Conservation (phyloP, 345 rosid species). For the Hypericum androsaemum region DNA sequence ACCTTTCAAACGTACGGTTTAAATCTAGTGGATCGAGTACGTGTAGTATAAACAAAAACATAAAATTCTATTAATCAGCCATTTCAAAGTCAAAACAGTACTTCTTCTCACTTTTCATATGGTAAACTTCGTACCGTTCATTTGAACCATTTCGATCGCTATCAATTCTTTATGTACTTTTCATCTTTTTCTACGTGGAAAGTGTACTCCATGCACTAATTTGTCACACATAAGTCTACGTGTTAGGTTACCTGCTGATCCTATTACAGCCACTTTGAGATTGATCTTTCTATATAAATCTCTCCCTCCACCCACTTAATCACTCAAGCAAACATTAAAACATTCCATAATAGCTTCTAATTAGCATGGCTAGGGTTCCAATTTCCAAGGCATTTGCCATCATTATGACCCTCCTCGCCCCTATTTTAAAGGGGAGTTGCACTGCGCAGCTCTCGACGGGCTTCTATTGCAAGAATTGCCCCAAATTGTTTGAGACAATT, state of each 20-base stretch:
- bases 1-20: too few species aligned
- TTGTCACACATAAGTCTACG: slow-evolving; percentile 25
- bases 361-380: slow-evolving; percentile 22
- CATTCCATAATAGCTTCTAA: neutral
- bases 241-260: slow-evolving; percentile 60
- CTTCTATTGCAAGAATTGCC: slow-evolving; percentile 65
- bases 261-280: too few species aligned
- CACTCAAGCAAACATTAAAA: slow-evolving; percentile 9
- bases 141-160: too few species aligned
- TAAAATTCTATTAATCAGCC: too few species aligned
- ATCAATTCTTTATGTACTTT: too few species aligned
- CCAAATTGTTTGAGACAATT: slow-evolving; percentile 39
- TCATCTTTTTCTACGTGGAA: neutral
- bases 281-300: slow-evolving; percentile 39
- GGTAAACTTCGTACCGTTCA: too few species aligned
- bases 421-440: slow-evolving; percentile 21
- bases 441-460: slow-evolving; percentile 59
- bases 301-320: slow-evolving; percentile 3
- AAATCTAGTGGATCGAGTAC: too few species aligned
- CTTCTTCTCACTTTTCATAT: too few species aligned
- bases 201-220: slow-evolving; percentile 14
- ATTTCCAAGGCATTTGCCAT: slow-evolving; percentile 9
- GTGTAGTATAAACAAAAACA: too few species aligned
- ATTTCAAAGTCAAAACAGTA: too few species aligned
- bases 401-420: slow-evolving; percentile 27